These are phyloP conservation scores for Aspergillus arachidicola DNA, from an alignment of 2,329 filamentous ascomycete species.

Conservation along the genomic window DNA sequence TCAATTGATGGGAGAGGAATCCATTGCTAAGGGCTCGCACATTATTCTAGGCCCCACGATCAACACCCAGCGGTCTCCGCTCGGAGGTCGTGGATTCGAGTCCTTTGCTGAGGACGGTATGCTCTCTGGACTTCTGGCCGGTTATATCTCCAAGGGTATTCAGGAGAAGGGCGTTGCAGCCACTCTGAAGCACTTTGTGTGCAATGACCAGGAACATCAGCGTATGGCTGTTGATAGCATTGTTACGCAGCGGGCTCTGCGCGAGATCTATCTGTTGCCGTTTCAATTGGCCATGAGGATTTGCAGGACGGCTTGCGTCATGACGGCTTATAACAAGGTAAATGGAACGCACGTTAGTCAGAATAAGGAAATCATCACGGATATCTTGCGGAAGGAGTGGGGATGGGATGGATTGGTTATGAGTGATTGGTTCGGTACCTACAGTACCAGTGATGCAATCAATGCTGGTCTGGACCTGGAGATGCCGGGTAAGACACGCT, in stretches of 20 bases:
- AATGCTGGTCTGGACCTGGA: slow-evolving; percentile 51
- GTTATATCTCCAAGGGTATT: slow-evolving; percentile 71
- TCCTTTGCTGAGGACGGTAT: slow-evolving; percentile 83
- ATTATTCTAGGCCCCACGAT: slow-evolving; percentile 76
- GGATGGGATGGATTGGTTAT: slow-evolving; percentile 50
- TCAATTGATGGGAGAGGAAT: slow-evolving; percentile 70
- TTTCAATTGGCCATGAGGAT: slow-evolving; percentile 64
- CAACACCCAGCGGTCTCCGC: slow-evolving; percentile 78
- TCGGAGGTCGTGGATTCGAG: slow-evolving; percentile 85
- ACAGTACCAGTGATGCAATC: slow-evolving; percentile 48
- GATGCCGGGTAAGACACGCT: slow-evolving; percentile 51
- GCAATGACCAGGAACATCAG: slow-evolving; percentile 52
- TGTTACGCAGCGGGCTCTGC: slow-evolving; percentile 55
- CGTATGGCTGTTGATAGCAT: slow-evolving; percentile 47
- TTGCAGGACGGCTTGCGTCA: slow-evolving; percentile 57
- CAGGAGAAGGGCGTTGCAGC: slow-evolving; percentile 75
- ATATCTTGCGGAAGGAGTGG: slow-evolving; percentile 51
- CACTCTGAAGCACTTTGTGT: slow-evolving; percentile 69
- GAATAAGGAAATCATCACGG: slow-evolving; percentile 43
- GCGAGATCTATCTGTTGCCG: slow-evolving; percentile 66
- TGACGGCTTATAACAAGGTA: slow-evolving; percentile 63
- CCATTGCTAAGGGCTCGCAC: slow-evolving; percentile 72
- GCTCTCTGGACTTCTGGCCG: slow-evolving; percentile 72
- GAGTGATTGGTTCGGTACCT: slow-evolving; percentile 53
- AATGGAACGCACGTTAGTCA: slow-evolving; percentile 54